Percentiles rank a stretch among this genome's conserved stretches.
Evolutionary conservation across 202 grass and related monocot genomes (phyloP).

Genomic region (Eragrostis tef): DNA sequence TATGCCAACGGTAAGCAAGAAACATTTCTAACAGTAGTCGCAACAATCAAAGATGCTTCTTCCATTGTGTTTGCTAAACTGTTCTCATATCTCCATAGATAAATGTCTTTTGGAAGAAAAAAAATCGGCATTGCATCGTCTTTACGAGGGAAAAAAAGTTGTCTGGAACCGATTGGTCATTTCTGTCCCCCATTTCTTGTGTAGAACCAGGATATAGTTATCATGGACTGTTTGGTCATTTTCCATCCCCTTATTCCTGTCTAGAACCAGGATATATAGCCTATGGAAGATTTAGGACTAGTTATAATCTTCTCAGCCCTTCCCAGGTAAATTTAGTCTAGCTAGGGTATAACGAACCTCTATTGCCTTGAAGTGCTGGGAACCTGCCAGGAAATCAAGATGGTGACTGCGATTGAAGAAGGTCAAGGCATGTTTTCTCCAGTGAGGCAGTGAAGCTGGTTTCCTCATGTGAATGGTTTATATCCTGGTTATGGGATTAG

Average conservation of each 20-base stretch:
- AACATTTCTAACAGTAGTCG: constrained; percentile 7
- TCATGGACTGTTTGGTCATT: not conserved
- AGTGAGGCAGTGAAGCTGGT: constrained; percentile 5
- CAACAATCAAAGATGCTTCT: not conserved
- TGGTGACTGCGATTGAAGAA: not conserved
- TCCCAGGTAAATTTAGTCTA: not conserved
- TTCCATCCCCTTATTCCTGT: not conserved
- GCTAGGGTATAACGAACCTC: constrained; percentile 4
- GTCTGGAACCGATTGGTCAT: too few relatives aligned
- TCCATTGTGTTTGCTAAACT: too few relatives aligned
- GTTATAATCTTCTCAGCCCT: not conserved
- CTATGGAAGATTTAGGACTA: not conserved
- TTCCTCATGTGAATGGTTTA: constrained; percentile 37
- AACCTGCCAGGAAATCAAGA: not conserved
- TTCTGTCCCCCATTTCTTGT: not conserved
- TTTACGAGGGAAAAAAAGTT: not conserved
- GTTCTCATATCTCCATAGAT: too few relatives aligned
- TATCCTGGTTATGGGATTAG: not conserved
- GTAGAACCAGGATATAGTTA: not conserved
- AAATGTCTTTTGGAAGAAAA: too few relatives aligned
- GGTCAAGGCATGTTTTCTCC: not conserved
- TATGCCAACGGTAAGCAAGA: not conserved
- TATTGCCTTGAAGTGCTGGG: not conserved
- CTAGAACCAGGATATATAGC: constrained; percentile 10
- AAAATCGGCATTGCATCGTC: not conserved